Evolutionary conservation across 2,329 filamentous ascomycete species (phyloP), one percentile per base, ranked within the genome.

Genomic region (Anthostomella pinea): DNA sequence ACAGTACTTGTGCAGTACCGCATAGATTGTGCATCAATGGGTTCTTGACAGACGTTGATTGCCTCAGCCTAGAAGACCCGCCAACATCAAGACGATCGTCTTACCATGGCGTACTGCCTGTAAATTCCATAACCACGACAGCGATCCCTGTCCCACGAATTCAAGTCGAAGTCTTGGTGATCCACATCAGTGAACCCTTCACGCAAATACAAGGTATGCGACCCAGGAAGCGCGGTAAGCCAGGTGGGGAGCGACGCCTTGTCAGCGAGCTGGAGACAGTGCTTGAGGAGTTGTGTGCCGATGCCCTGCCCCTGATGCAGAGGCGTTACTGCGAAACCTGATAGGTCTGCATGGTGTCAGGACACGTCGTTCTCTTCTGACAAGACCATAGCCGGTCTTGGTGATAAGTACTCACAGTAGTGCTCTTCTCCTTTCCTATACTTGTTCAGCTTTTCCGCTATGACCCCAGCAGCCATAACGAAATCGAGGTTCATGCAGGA

Each of bases 101-200:
- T 19, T 25, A 41, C 41, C 41, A 45, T 45, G 6, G 42, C 38
- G 29, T 38, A 45, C 3, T 32, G 21, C n/a, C 38, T 38, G 23
- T 41, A 45, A 11, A 41, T 41, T 11, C 42, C 38, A 27, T 33
- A 41, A 8, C 42, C 38, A n/a, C 42, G 34, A n/a, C 23, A 30
- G 15, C 17, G 33, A 17, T 36, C 27, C 15, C 31, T 39, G 26
- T 45, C 38, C 42, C 31, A 41, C 6, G 27, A 27, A 20, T 41
- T 41, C 29, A 39, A 14, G 20, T 41, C 34, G 19, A 30, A 41
- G 27, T 45, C 38, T 16, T 23, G 21, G 16, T 41, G 27, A 21
- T 41, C 42, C 14, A 41, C 29, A 17, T 45, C 32, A 14, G 33
- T 27, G 17, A 41, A 45, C 8, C 35, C 38, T 23, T 35, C 25